Conservation (phyloP, 305 asterid genomes). For the Fraxinus nigra region DNA sequence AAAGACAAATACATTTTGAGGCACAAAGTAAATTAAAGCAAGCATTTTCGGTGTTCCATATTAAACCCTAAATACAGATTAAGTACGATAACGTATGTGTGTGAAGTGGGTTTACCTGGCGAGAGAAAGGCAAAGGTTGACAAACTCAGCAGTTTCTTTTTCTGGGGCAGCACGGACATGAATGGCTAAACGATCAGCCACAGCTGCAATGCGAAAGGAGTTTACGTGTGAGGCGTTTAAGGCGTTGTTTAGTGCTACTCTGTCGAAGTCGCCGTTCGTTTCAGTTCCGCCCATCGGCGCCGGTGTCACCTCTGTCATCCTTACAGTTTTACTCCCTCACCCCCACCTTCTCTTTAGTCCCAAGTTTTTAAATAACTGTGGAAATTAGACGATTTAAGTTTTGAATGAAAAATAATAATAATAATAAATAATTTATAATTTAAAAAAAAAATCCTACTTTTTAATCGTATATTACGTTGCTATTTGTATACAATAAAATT, state of each 20-base stretch:
- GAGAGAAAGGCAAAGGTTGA: conserved; percentile 63
- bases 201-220: conserved; percentile 44
- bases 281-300: conserved; percentile 18
- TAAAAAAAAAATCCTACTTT: too few species aligned
- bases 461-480: too few species aligned
- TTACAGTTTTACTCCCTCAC: not conserved
- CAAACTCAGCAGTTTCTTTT: conserved; percentile 32
- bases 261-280: conserved; percentile 5
- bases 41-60: not conserved
- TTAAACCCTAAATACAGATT: not conserved
- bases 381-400: not conserved
- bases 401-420: too few species aligned
- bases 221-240: conserved; percentile 27
- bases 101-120: conserved; percentile 44
- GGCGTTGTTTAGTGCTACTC: not conserved
- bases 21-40: not conserved
- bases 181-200: conserved; percentile 37
- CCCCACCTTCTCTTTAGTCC: not conserved
- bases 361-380: not conserved
- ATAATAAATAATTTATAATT: too few species aligned
- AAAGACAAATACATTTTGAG: not conserved
- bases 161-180: conserved; percentile 19
- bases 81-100: not conserved
- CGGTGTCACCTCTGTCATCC: conserved; percentile 25
- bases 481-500: too few species aligned